Evolutionary conservation across 1,284 basidiomycete genomes (phyloP).

Genomic region (Butyriboletus appendiculatus): DNA sequence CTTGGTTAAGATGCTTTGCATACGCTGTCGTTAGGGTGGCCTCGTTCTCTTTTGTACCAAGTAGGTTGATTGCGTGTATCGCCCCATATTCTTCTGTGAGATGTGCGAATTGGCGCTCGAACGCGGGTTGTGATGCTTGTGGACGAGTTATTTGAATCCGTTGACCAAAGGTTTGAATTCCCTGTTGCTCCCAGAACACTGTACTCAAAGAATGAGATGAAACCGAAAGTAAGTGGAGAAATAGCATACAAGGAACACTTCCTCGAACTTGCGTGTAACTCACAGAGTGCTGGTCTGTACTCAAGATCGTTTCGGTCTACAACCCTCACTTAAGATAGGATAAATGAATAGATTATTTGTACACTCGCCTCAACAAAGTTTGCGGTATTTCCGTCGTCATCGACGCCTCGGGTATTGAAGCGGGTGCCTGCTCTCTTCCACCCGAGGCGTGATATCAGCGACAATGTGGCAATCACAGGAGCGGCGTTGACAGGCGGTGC

Average conservation of each 20-base stretch:
- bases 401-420: conserved; percentile 96
- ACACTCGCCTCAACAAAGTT: conserved; percentile 90
- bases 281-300: conserved; percentile 80
- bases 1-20: conserved; percentile 69
- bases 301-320: conserved; percentile 90
- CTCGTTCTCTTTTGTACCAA: conserved; percentile 93
- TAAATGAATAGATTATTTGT: conserved; percentile 2
- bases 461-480: conserved; percentile 68
- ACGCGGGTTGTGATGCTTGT: conserved; percentile 93
- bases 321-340: conserved; percentile 10
- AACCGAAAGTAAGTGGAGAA: conserved; percentile 14
- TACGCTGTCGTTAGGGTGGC: conserved; percentile 84
- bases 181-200: conserved; percentile 99
- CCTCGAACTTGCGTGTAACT: conserved; percentile 95
- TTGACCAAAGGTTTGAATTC: conserved; percentile 87
- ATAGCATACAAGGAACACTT: conserved; percentile 81
- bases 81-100: conserved; percentile 82
- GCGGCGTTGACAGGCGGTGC: conserved; percentile 70
- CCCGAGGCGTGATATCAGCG: conserved; percentile 84
- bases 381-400: conserved; percentile 96
- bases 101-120: conserved; percentile 90
- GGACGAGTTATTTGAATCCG: conserved; percentile 94
- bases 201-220: conserved; percentile 16
- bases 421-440: conserved; percentile 97
- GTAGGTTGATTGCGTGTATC: conserved; percentile 84